Percentiles rank a stretch among this genome's conserved stretches.
Conservation (phyloP, 345 rosid genomes). For the Pugionium dolabratum region DNA sequence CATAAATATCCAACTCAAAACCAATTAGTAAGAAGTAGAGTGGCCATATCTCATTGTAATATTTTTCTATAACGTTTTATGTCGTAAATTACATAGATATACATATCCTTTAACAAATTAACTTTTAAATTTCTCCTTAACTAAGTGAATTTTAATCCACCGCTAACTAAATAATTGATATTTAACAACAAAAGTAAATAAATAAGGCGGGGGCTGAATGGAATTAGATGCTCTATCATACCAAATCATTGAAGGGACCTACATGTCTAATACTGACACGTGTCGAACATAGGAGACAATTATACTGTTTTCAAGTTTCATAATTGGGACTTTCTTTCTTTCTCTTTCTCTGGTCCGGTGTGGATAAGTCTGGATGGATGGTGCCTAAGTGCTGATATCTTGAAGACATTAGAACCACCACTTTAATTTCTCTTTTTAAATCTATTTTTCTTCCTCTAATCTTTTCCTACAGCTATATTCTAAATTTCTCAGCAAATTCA, state of each 20-base stretch:
- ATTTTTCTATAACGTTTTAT: too few species aligned
- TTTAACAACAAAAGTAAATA: not conserved
- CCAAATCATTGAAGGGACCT: constrained; percentile 41
- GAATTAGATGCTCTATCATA: constrained; percentile 33
- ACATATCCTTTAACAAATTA: too few species aligned
- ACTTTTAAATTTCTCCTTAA: too few species aligned
- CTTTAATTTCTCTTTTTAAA: constrained; percentile 6
- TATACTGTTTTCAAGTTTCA: constrained; percentile 26
- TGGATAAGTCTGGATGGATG: constrained; percentile 36
- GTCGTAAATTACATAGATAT: too few species aligned
- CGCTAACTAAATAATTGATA: not conserved
- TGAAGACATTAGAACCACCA: constrained; percentile 36
- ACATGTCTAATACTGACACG: constrained; percentile 38
- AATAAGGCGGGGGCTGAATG: constrained; percentile 14
- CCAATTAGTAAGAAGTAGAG: too few species aligned
- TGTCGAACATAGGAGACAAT: constrained; percentile 34
- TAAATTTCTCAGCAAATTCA: not conserved
- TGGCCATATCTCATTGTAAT: too few species aligned
- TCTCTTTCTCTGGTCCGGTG: not conserved
- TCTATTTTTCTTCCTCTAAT: not conserved
- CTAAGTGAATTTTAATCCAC: too few species aligned
- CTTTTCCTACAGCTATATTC: constrained; percentile 14
- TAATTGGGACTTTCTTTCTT: constrained; percentile 22
- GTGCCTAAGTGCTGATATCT: constrained; percentile 28
- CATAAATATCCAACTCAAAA: too few species aligned